A percentile compares a stretch with the other conserved stretches of the same genome.
Conservation (phyloP, 2,329 filamentous ascomycete species). For the Colletotrichum simmondsii region DNA sequence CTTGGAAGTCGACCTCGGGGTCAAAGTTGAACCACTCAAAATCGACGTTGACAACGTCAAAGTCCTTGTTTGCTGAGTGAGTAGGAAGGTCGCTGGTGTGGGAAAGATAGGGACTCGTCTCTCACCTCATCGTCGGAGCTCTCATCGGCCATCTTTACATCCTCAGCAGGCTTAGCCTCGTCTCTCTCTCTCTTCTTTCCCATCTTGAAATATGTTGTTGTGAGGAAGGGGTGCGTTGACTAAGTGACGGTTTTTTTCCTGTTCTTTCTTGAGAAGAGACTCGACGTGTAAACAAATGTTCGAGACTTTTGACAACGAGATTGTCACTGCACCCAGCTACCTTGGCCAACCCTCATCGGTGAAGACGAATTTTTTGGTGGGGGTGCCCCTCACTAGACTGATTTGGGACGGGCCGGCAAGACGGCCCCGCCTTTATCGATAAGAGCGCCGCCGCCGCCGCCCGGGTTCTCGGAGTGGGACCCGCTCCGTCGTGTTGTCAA, state of each 20-base stretch:
- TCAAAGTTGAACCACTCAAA: constrained; percentile 99
- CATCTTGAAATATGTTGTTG: constrained; percentile 46
- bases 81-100: constrained; percentile 20
- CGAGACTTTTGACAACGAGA: neutral
- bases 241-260: too few species aligned
- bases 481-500: neutral
- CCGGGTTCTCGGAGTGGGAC: neutral
- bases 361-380: constrained; percentile 48
- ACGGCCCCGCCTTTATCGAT: constrained; percentile 28
- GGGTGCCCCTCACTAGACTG: constrained; percentile 54
- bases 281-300: neutral
- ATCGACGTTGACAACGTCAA: constrained; percentile 92
- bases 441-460: neutral
- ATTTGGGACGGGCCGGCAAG: constrained; percentile 34
- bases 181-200: constrained; percentile 63
- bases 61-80: constrained; percentile 73
- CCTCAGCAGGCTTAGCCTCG: constrained; percentile 55
- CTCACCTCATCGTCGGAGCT: constrained; percentile 65
- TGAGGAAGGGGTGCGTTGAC: neutral
- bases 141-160: constrained; percentile 61
- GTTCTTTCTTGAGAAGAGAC: neutral
- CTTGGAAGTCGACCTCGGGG: constrained; percentile 91
- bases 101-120: constrained; percentile 32
- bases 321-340: constrained; percentile 11
- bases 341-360: constrained; percentile 35